Evolutionary conservation across 2,329 filamentous ascomycete species (phyloP).

Genomic region (Paraconiothyrium sp.): DNA sequence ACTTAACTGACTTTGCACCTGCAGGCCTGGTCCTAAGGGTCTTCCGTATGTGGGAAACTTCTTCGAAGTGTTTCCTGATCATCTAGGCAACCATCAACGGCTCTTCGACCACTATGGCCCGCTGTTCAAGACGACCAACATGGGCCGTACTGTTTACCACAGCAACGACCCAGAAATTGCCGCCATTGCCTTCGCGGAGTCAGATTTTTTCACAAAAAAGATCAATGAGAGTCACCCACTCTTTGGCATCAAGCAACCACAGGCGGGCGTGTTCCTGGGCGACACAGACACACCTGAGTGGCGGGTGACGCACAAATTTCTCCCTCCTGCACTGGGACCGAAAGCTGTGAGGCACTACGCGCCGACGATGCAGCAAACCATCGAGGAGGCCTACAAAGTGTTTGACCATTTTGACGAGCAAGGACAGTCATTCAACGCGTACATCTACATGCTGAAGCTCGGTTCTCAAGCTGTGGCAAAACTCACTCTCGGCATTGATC

Average conservation of each 20-base stretch:
- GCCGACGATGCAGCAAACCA: slow-evolving; percentile 65
- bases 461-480: slow-evolving; percentile 57
- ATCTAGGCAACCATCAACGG: slow-evolving; percentile 54
- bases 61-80: slow-evolving; percentile 53
- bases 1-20: no score
- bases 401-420: slow-evolving; percentile 60
- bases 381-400: slow-evolving; percentile 61
- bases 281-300: slow-evolving; percentile 64
- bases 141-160: slow-evolving; percentile 47
- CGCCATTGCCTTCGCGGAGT: slow-evolving; percentile 44
- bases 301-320: slow-evolving; percentile 67
- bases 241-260: slow-evolving; percentile 42
- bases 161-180: slow-evolving; percentile 51
- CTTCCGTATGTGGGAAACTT: slow-evolving; percentile 50
- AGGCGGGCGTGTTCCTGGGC: slow-evolving; percentile 42
- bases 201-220: slow-evolving; percentile 55
- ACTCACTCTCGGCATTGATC: slow-evolving; percentile 56
- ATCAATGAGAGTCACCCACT: slow-evolving; percentile 45
- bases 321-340: slow-evolving; percentile 67
- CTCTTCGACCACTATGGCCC: slow-evolving; percentile 52
- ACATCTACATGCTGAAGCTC: slow-evolving; percentile 61
- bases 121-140: slow-evolving; percentile 49
- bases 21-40: slow-evolving; percentile 46
- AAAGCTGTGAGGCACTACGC: slow-evolving; percentile 70
- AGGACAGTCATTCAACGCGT: slow-evolving; percentile 58